Conservation (phyloP, 106 monocot species). For the Xerophyta viscosa region DNA sequence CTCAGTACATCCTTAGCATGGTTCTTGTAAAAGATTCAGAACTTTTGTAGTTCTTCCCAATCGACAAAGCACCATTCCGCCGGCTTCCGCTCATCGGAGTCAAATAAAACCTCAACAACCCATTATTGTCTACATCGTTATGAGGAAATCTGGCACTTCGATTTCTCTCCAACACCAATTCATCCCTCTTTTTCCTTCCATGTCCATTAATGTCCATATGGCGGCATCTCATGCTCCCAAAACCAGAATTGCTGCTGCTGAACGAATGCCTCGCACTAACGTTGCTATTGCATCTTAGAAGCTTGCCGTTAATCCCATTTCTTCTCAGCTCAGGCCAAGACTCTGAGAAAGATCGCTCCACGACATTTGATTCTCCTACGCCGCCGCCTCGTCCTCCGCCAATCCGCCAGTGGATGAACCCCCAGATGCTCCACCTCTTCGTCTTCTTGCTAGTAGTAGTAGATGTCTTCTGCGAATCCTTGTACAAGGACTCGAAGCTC, state of each 20-base stretch:
- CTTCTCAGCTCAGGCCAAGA: slow-evolving; percentile 42
- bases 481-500: slow-evolving; percentile 52
- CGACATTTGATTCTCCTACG: slow-evolving; percentile 19
- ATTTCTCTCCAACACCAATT: slow-evolving; percentile 57
- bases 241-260: slow-evolving; percentile 28
- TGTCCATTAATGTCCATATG: slow-evolving; percentile 30
- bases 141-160: slow-evolving; percentile 71
- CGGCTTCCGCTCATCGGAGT: slow-evolving; percentile 61
- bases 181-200: slow-evolving; percentile 40
- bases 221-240: slow-evolving; percentile 34
- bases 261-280: slow-evolving; percentile 57
- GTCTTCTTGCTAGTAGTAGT: slow-evolving; percentile 36
- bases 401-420: slow-evolving; percentile 48
- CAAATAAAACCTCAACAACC: slow-evolving; percentile 76
- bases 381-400: slow-evolving; percentile 9
- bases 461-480: slow-evolving; percentile 11
- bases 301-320: slow-evolving; percentile 18
- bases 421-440: slow-evolving; percentile 66
- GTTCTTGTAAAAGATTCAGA: slow-evolving; percentile 52
- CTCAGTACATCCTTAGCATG: slow-evolving; percentile 64
- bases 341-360: slow-evolving; percentile 43
- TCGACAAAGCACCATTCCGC: slow-evolving; percentile 19
- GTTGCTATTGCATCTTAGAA: slow-evolving; percentile 48
- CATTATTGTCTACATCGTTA: slow-evolving; percentile 44
- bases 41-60: slow-evolving; percentile 16